Evolutionary conservation across 768 basidiomycete species (phyloP).

Genomic region (Suillus occidentalis): DNA sequence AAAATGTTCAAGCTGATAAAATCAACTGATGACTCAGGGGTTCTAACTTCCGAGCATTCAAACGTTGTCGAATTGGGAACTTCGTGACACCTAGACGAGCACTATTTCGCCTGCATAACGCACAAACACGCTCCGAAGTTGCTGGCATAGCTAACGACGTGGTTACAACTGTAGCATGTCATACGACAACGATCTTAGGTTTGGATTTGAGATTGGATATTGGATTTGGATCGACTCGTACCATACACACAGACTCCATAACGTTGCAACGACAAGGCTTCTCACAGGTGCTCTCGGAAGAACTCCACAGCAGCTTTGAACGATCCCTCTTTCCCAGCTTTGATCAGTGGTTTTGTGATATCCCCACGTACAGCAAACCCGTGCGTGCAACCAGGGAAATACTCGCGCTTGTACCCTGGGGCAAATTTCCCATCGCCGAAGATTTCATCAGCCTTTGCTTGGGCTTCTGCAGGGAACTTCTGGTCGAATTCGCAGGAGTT

Average conservation of each 20-base stretch:
- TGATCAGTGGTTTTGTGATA: slow-evolving; percentile 46
- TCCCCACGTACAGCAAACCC: slow-evolving; percentile 56
- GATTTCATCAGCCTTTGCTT: slow-evolving; percentile 37
- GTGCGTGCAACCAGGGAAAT: slow-evolving; percentile 49
- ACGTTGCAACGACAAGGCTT: not conserved
- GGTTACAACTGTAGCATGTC: not conserved
- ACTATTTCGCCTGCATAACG: not conserved
- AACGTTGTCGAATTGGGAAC: not conserved
- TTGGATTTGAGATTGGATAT: not conserved
- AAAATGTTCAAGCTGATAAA: not conserved
- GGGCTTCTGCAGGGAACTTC: slow-evolving; percentile 33
- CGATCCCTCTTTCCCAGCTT: slow-evolving; percentile 64
- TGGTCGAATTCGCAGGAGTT: slow-evolving; percentile 39
- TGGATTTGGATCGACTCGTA: not conserved
- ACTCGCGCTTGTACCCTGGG: slow-evolving; percentile 47
- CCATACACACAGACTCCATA: not conserved
- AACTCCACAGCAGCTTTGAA: slow-evolving; percentile 60
- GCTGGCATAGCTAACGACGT: not conserved
- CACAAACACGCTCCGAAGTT: not conserved
- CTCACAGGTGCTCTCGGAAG: slow-evolving; percentile 39
- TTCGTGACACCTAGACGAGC: not conserved
- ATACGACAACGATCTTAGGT: not conserved
- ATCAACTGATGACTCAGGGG: not conserved
- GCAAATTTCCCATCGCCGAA: slow-evolving; percentile 38
- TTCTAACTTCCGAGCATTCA: not conserved